phyloP scores from a whole-genome alignment of 306 rosid genomes.

The Inga leiocalycina region DNA sequence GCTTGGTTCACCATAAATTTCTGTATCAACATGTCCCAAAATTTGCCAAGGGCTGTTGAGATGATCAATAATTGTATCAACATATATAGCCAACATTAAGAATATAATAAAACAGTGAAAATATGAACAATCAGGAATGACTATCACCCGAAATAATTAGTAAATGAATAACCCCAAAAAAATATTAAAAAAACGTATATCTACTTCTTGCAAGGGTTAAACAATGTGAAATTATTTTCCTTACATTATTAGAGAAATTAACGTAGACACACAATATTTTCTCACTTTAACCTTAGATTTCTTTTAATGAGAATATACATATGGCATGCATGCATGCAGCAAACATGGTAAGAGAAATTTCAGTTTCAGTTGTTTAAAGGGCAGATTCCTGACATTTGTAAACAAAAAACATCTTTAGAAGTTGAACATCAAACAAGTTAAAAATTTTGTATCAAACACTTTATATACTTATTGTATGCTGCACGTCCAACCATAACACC shows the following conservation, averaged over 20 bases:
- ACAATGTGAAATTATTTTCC: background rate
- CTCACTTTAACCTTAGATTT: background rate
- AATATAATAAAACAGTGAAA: conserved; percentile 29
- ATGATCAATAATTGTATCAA: conserved; percentile 39
- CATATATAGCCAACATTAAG: conserved; percentile 21
- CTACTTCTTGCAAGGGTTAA: conserved; percentile 7
- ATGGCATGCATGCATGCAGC: background rate
- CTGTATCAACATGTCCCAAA: conserved; percentile 82
- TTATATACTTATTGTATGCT: conserved; percentile 71
- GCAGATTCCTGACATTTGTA: background rate
- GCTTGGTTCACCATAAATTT: conserved; percentile 81
- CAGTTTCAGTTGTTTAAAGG: conserved; percentile 16
- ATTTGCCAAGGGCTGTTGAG: conserved; percentile 81
- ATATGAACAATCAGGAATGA: conserved; percentile 1
- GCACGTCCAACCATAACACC: conserved; percentile 99
- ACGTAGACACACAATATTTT: background rate
- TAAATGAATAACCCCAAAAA: background rate
- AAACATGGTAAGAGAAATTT: background rate
- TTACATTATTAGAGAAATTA: background rate
- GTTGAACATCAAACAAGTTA: conserved; percentile 10
- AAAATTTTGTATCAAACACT: conserved; percentile 15
- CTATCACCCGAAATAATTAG: background rate
- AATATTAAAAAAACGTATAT: background rate
- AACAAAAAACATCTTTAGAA: conserved; percentile 17
- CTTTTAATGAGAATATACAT: background rate